Evolutionary conservation across 345 rosid genomes (phyloP).

Genomic region (Microthlaspi erraticum): DNA sequence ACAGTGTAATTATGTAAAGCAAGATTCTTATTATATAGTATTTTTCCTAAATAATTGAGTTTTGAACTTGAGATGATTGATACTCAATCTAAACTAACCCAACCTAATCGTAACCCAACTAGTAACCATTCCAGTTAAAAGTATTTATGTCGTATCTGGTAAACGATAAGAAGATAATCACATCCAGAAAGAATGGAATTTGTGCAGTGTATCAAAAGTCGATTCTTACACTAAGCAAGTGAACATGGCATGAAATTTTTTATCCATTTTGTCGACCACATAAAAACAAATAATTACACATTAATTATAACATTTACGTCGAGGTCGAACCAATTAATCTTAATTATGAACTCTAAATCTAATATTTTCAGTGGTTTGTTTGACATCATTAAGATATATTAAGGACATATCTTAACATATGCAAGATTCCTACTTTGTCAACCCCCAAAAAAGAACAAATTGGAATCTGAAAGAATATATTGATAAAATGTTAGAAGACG

Average conservation of each 20-base stretch:
- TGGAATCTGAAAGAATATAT: conserved; percentile 30
- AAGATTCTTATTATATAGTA: conserved; percentile 35
- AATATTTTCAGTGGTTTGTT: conserved; percentile 7
- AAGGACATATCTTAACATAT: conserved; percentile 3
- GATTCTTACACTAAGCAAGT: conserved; percentile 13
- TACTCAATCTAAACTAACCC: conserved; percentile 31
- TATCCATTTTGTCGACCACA: conserved; percentile 20
- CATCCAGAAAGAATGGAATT: background rate
- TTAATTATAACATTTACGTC: background rate
- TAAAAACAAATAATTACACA: background rate
- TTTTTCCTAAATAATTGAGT: conserved; percentile 38
- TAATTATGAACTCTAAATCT: background rate
- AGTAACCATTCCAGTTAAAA: background rate
- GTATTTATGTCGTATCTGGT: background rate
- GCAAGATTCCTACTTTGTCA: conserved; percentile 40
- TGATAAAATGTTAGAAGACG: conserved; percentile 11
- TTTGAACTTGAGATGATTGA: conserved; percentile 34
- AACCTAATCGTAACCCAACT: conserved; percentile 25
- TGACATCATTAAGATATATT: background rate
- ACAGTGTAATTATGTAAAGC: conserved; percentile 14
- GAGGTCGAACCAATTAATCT: background rate
- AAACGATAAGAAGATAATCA: background rate
- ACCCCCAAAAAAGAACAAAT: conserved; percentile 24
- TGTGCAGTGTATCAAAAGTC: background rate
- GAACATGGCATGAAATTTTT: conserved; percentile 8